Conservation (phyloP, 1,284 basidiomycete genomes). For the Trichosporon asahii region DNA sequence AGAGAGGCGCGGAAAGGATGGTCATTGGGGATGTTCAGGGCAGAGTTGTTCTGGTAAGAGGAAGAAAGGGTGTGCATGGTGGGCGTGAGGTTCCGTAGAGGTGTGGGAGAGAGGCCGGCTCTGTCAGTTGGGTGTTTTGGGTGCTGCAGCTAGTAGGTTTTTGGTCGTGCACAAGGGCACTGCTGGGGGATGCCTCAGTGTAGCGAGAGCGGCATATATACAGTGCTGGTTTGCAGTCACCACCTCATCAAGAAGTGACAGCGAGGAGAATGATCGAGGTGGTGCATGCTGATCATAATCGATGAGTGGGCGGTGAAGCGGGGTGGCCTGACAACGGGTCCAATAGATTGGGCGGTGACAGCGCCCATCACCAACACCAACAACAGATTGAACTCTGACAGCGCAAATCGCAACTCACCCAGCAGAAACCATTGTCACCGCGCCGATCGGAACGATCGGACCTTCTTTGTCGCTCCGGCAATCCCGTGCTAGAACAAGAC, state of each 20-base stretch:
- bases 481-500: neutral
- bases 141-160: neutral
- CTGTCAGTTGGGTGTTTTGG: neutral
- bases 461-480: neutral
- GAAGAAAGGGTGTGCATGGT: neutral
- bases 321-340: neutral
- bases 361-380: neutral
- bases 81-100: neutral
- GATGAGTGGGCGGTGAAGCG: neutral
- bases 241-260: neutral
- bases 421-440: neutral
- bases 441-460: neutral
- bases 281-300: neutral
- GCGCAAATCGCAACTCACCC: neutral
- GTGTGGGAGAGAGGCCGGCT: neutral
- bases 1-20: neutral
- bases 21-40: neutral
- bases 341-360: neutral
- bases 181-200: neutral
- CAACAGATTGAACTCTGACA: neutral
- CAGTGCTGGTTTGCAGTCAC: neutral
- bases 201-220: neutral
- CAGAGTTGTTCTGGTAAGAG: neutral
- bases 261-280: neutral
- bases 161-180: neutral